Conservation (phyloP, 345 rosid genomes). For the Eucalyptus pauciflora region DNA sequence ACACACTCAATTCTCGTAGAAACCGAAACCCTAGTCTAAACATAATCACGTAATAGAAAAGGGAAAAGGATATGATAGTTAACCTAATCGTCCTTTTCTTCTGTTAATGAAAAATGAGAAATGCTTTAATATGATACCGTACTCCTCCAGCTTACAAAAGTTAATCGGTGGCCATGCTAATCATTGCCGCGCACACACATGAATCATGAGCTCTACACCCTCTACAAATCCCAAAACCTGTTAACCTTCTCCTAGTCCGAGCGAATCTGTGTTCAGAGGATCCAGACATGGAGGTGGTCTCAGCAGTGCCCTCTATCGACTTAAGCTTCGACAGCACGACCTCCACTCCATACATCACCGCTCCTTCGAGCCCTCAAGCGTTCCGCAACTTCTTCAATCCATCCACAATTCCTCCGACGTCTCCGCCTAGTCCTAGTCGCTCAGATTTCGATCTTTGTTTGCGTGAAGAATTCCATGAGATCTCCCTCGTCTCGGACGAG, state of each 20-base stretch:
- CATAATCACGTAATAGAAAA: not conserved
- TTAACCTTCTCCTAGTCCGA: not conserved
- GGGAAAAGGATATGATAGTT: not conserved
- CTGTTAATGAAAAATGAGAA: not conserved
- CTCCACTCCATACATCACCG: conserved; percentile 44
- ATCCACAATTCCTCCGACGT: not conserved
- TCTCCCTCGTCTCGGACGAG: not conserved
- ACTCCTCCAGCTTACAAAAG: not conserved
- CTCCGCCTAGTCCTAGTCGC: not conserved
- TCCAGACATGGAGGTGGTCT: not conserved
- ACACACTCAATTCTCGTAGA: not conserved
- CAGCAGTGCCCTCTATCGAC: not conserved
- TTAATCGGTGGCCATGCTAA: not conserved
- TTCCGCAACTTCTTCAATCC: conserved; percentile 8
- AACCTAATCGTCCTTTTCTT: not conserved
- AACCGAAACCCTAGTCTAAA: not conserved
- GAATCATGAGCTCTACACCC: not conserved
- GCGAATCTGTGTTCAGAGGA: not conserved
- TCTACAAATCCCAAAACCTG: not conserved
- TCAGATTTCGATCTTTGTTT: not conserved
- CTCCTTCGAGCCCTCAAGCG: conserved; percentile 38
- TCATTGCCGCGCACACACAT: not conserved
- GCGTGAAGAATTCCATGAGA: not conserved
- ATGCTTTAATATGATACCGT: not conserved
- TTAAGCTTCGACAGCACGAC: conserved; percentile 16